Evolutionary conservation across 2,329 filamentous ascomycete genomes (phyloP), one percentile per base, ranked within the genome.

Genomic region (Aureobasidium sp.): DNA sequence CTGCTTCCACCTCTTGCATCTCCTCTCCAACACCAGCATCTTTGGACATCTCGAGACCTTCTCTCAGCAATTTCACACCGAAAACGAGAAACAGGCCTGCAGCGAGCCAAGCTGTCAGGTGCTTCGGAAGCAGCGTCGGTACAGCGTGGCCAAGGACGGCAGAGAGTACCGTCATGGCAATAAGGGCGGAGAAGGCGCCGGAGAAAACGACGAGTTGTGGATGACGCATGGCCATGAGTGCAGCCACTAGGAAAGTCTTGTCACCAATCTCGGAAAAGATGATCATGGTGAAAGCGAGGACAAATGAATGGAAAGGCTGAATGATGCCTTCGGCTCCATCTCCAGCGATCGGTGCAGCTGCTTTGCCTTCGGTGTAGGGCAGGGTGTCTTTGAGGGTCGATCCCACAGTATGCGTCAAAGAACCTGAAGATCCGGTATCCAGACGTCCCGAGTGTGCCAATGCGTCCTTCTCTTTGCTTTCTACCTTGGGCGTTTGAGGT

Each of bases 201-300:
- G 88, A 87, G 72, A 98, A 98, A 57, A 98, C 93, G 11, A 97
- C 79, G 59, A 95, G 75, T 49, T 93, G 85, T 57, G 93, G 86
- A 64, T 98, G 91, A 68, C 95, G 93, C 93, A 98, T 98, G 11
- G 93, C 93, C 93, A 98, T 98, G 16, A 98, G 80, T 6, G 90
- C 91, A 6, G 93, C 93, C 19, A 98, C 89, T 38, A 98, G 79
- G 75, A 98, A 98, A 0, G 93, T 98, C 74, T 98, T 98, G 79
- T 98, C 93, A 58, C 93, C 93, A 63, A 98, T 83, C 69, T 98
- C 93, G 41, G 91, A 96, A 62, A 97, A 86, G 58, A 97, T 75
- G 63, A 98, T 98, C 93, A 97, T 98, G 55, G 90, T 91, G 56
- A 96, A 83, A 14, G 93, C 95, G 27, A 97, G 83, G 11, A 95